phyloP scores from a whole-genome alignment of 140 eudicot genomes.

The Bidens hawaiensis region DNA sequence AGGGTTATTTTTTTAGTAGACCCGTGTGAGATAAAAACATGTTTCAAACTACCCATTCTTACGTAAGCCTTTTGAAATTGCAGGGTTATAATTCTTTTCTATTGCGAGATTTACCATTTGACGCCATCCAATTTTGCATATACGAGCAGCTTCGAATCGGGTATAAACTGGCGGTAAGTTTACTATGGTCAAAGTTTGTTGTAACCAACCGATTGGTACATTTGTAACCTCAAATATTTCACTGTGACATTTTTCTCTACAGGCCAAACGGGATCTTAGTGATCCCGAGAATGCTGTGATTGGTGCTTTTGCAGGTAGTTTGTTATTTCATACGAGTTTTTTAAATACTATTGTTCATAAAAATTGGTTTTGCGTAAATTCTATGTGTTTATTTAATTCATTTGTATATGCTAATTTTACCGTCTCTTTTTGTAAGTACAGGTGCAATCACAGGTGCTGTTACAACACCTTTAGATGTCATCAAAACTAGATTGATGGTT shows the following conservation, averaged over 20 bases:
- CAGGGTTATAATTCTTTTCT: slow-evolving; percentile 87
- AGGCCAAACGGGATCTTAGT: slow-evolving; percentile 77
- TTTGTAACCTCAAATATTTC: neutral
- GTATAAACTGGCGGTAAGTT: slow-evolving; percentile 77
- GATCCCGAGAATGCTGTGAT: slow-evolving; percentile 81
- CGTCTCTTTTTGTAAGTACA: slow-evolving; percentile 21
- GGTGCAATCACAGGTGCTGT: slow-evolving; percentile 80
- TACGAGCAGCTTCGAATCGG: slow-evolving; percentile 88
- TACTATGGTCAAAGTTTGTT: slow-evolving; percentile 10
- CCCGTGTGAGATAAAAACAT: neutral
- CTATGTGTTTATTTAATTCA: neutral
- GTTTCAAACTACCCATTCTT: neutral
- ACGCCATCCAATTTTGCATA: slow-evolving; percentile 84
- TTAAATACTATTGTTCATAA: neutral
- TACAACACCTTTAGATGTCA: slow-evolving; percentile 83
- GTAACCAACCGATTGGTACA: neutral
- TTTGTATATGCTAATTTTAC: neutral
- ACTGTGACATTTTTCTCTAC: slow-evolving; percentile 2
- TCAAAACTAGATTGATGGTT: slow-evolving; percentile 60
- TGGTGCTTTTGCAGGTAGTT: slow-evolving; percentile 92
- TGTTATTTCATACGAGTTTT: neutral
- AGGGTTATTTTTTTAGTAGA: neutral
- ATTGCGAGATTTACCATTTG: slow-evolving; percentile 91
- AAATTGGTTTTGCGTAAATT: neutral
- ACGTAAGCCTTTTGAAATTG: slow-evolving; percentile 11